phyloP scores from a whole-genome alignment of 2,329 filamentous ascomycete species.

The Colletotrichum musae region DNA sequence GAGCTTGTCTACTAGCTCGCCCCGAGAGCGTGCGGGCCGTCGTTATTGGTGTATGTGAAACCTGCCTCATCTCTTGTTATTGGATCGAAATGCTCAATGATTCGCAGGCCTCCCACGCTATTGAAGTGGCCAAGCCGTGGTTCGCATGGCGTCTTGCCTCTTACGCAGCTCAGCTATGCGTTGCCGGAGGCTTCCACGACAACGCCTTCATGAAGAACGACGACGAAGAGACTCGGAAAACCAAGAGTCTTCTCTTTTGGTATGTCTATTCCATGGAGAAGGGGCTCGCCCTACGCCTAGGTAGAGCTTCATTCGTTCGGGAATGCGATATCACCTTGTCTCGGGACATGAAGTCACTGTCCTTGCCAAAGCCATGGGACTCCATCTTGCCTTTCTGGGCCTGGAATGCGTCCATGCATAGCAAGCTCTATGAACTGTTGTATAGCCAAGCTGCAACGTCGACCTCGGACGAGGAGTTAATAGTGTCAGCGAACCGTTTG shows the following conservation, averaged over 20 bases:
- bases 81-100: too few relatives aligned
- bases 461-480: not conserved
- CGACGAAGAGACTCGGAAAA: not conserved
- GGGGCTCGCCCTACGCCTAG: constrained; percentile 70
- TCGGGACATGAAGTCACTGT: constrained; percentile 48
- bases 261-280: constrained; percentile 70
- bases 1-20: not conserved
- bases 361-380: constrained; percentile 52
- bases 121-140: constrained; percentile 26
- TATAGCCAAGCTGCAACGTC: constrained; percentile 4
- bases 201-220: not conserved
- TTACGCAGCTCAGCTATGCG: constrained; percentile 16
- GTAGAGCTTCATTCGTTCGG: constrained; percentile 70
- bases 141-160: constrained; percentile 11
- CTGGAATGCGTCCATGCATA: constrained; percentile 62
- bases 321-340: constrained; percentile 69
- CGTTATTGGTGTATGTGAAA: not conserved
- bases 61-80: not conserved
- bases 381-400: constrained; percentile 62
- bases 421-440: constrained; percentile 61
- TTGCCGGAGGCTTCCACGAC: constrained; percentile 42
- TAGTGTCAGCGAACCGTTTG: not conserved
- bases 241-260: constrained; percentile 59
- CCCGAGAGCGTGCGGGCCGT: constrained; percentile 11
- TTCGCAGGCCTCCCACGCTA: constrained; percentile 12